Conservation (phyloP, 202 grass and related monocot species). For the Schoenoplectus tabernaemontani region DNA sequence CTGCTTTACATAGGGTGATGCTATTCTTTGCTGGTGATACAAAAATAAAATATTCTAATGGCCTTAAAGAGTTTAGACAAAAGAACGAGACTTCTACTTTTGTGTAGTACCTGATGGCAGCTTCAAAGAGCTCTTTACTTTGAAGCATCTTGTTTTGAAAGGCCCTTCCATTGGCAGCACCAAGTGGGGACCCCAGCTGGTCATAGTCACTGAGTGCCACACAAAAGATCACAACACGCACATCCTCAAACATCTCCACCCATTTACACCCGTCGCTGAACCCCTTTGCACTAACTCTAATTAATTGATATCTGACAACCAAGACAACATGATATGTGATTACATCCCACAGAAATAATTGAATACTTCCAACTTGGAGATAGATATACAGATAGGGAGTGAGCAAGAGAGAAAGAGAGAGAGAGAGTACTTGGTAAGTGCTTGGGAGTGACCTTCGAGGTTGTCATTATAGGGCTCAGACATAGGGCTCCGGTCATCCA, state of each 20-base stretch:
- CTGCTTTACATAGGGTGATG: neutral
- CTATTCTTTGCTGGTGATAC: neutral
- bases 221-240: conserved; percentile 74
- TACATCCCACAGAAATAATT: neutral
- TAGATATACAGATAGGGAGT: neutral
- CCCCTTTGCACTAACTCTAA: conserved; percentile 72
- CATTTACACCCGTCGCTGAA: conserved; percentile 89
- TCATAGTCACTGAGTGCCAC: conserved; percentile 77
- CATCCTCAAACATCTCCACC: conserved; percentile 99
- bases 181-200: conserved; percentile 41
- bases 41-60: neutral
- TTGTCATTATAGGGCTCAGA: conserved; percentile 68
- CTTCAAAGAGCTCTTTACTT: conserved; percentile 82
- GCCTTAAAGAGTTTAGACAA: neutral
- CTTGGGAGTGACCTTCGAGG: conserved; percentile 49
- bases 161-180: conserved; percentile 22
- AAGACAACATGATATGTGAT: neutral
- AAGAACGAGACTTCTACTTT: neutral
- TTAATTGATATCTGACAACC: conserved; percentile 74
- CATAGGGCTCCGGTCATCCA: conserved; percentile 83
- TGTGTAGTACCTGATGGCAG: conserved; percentile 58
- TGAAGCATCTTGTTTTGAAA: conserved; percentile 81
- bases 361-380: neutral
- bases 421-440: conserved; percentile 62
- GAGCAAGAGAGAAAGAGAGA: neutral